Percentiles rank a stretch among this genome's conserved stretches.
Evolutionary conservation across 2,329 filamentous ascomycete species (phyloP).

Genomic region (Neofusicoccum umdonicola): DNA sequence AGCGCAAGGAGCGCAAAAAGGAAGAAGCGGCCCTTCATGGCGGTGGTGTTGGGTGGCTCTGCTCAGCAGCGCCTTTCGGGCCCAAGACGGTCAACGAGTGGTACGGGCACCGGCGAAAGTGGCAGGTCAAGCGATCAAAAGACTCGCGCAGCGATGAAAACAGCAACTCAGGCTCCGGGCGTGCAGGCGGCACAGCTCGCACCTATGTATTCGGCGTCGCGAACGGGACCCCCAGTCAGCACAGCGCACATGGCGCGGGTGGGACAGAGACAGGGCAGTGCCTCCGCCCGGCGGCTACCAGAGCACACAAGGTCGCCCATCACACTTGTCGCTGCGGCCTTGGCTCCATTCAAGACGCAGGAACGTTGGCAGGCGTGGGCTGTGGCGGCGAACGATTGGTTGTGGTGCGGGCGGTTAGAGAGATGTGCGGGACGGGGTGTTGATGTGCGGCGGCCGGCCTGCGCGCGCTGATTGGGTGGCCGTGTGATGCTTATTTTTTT

Average conservation of each 20-base stretch:
- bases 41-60: neutral
- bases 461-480: neutral
- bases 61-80: neutral
- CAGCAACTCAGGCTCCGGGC: neutral
- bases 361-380: constrained; percentile 4
- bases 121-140: neutral
- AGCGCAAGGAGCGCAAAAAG: constrained; percentile 1
- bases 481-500: constrained; percentile 11
- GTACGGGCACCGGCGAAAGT: neutral
- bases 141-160: neutral
- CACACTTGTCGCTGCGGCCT: neutral
- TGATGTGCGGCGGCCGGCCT: neutral
- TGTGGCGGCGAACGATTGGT: constrained; percentile 10
- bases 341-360: constrained; percentile 2
- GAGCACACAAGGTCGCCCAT: neutral
- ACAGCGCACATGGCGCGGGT: neutral
- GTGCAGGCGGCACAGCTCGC: neutral
- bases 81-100: neutral
- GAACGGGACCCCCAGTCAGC: neutral
- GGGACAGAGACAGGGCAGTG: neutral
- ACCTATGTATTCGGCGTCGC: neutral
- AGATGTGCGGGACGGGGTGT: constrained; percentile 3
- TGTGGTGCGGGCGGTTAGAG: constrained; percentile 1
- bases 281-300: constrained; percentile 5
- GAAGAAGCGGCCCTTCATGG: neutral